Evolutionary conservation across 768 basidiomycete species (phyloP), one percentile per base, ranked within the genome.

Genomic region (Postia placenta): DNA sequence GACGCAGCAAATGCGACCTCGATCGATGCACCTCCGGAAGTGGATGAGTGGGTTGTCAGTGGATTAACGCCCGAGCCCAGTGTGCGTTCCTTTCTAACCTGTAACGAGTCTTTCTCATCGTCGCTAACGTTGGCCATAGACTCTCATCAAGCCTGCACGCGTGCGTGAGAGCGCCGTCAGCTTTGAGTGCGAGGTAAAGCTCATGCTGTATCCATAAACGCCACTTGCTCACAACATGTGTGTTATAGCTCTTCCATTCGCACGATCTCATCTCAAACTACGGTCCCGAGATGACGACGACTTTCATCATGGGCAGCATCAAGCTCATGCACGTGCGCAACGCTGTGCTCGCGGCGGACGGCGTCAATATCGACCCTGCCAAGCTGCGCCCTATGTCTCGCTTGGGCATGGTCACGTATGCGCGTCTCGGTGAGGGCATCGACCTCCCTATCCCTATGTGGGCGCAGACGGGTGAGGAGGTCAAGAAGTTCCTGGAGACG

Each of bases 121-220:
- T 38, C 11, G 17, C 11, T 5, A 15, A 36, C 7, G n/a, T 19
- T 7, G 17, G 33, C 17, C 7, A 5, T 45, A 74, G 73, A 57
- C 63, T 15, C 55, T 64, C 33, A 68, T 74, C 27, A 68, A 69
- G 58, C 64, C 73, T 0, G 49, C 73, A 4, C 60, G 73, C 2
- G 73, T 74, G 41, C 65, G 64, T 45, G 73, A 74, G 41, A 74
- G 74, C 51, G 74, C 72, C 1, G 72, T 75, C 58, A 70, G 68
- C 53, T 69, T 74, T 69, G 74, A 74, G 53, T 74, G 73, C 56
- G 71, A 72, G 49, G 68, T 69, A 41, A 22, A 19, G 25, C 49
- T 36, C 55, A 33, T 50, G n/a, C n/a, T n/a, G n/a, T n/a, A n/a
- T n/a, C n/a, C n/a, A n/a, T 53, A 38, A 59, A 65, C 43, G 43